phyloP scores from a whole-genome alignment of 179 eudicot genomes.

The Drosera spatulata region DNA sequence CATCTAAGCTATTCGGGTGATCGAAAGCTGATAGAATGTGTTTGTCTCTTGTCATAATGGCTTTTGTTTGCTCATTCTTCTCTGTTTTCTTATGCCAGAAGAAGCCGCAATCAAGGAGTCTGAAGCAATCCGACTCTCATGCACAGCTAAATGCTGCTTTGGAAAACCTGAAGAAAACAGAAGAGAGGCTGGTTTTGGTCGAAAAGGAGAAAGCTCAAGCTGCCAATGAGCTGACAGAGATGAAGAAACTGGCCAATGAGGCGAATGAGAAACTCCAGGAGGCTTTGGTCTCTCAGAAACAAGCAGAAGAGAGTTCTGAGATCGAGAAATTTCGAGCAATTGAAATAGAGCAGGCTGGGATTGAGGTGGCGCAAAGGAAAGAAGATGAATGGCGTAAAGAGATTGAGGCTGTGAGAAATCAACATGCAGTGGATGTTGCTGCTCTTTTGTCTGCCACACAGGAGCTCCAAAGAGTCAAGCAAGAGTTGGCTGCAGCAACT shows the following conservation, averaged over 20 bases:
- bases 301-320: constrained; percentile 72
- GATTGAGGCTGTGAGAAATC: constrained; percentile 58
- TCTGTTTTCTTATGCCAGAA: constrained; percentile 21
- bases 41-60: too few species aligned
- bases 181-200: constrained; percentile 46
- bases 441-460: constrained; percentile 53
- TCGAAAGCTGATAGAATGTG: too few species aligned
- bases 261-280: constrained; percentile 68
- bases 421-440: constrained; percentile 58
- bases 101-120: constrained; percentile 55
- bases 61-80: constrained; percentile 1
- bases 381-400: constrained; percentile 77
- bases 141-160: constrained; percentile 51
- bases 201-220: constrained; percentile 82
- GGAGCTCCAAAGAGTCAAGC: constrained; percentile 64
- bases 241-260: constrained; percentile 63
- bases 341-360: constrained; percentile 79
- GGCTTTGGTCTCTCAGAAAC: constrained; percentile 78
- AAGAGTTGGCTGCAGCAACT: constrained; percentile 49
- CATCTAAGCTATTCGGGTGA: too few species aligned
- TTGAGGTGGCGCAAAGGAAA: constrained; percentile 66
- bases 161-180: constrained; percentile 73
- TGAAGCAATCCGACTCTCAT: constrained; percentile 74
- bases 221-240: constrained; percentile 52
- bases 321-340: constrained; percentile 80